Base-by-base conservation (phyloP, 139 green algal genomes). In the Chlorella sp. region DNA sequence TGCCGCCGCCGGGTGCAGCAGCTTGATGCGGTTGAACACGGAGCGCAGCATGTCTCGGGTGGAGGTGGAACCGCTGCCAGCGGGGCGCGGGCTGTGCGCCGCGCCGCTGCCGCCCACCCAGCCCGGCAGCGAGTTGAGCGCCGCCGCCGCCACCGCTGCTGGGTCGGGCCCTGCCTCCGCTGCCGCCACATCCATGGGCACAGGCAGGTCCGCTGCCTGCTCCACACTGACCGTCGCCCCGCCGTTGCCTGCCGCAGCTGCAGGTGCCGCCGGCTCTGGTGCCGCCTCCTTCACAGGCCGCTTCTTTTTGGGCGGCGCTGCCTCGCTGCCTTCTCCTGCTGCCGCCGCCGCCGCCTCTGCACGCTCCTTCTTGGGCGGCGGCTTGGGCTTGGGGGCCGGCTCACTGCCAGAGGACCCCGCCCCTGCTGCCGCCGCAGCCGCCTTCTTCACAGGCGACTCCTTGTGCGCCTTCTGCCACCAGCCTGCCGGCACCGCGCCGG, bases 11-110 rank as follows among this genome's bases (percentile, higher is more conserved):
- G 74, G 83, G 68, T 83, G 71, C 81, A 85, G 65, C 81, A 85
- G 51, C 69, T 85, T 85, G 34, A 85, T 73, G 65, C 69, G 69
- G 81, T 85, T 85, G 81, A 85, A 71, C 32, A 85, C 51, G 0
- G 30, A 47, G 81, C 81, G 81, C 67, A 85, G 81, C 81, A 76
- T 80, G 68, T 85, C 81, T 51, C 81, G 81, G 55, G 69, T 67
- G 65, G 21, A 47, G 65, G 65, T 78, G 44, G 65, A 78, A 21
- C 65, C 60, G 80, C 65, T 71, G 80, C 65, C 65, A 1, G 80
- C 80, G 55, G 69, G 64, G 28, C 34, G 28, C 64, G 32, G 64
- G n/a, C 28, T 38, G 28, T 71, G 64, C 21, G 21, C 26, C 12
- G 63, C 63, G 63, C 63, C 25, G 63, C 28, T 39, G n/a, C n/a